phyloP scores from a whole-genome alignment of 2,329 filamentous ascomycete species.

The Cordyceps cicadae region DNA sequence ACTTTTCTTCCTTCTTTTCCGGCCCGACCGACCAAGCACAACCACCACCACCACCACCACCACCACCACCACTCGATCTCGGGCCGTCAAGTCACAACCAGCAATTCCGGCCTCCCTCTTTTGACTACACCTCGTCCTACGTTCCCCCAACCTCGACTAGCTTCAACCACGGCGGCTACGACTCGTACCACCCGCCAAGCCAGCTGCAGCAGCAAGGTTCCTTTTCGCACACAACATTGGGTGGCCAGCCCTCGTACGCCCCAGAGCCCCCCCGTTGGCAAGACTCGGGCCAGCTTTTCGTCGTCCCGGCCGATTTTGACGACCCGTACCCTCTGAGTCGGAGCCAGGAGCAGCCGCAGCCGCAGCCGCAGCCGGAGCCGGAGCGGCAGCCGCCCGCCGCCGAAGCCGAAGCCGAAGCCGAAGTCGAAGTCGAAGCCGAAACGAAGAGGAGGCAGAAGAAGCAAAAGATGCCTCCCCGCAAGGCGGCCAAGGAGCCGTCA shows the following conservation, averaged over 20 bases:
- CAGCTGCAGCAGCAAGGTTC: conserved; percentile 9
- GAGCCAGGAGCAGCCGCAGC: background rate
- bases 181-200: conserved; percentile 13
- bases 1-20: conserved; percentile 48
- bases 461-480: conserved; percentile 29
- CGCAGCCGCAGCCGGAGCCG: background rate
- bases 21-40: conserved; percentile 27
- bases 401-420: background rate
- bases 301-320: conserved; percentile 5
- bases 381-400: background rate
- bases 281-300: conserved; percentile 1
- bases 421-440: no score
- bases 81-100: conserved; percentile 17
- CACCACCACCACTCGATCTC: conserved; percentile 24
- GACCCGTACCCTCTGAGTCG: background rate
- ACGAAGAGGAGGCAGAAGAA: no score
- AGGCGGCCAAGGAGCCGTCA: conserved; percentile 21
- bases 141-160: background rate
- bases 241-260: background rate
- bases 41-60: no score
- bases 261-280: background rate
- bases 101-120: conserved; percentile 19
- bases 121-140: conserved; percentile 6
- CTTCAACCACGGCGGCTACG: conserved; percentile 1
- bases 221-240: conserved; percentile 4